Conservation (phyloP, 805 yeast genomes). For the Nakazawaea siamensis region DNA sequence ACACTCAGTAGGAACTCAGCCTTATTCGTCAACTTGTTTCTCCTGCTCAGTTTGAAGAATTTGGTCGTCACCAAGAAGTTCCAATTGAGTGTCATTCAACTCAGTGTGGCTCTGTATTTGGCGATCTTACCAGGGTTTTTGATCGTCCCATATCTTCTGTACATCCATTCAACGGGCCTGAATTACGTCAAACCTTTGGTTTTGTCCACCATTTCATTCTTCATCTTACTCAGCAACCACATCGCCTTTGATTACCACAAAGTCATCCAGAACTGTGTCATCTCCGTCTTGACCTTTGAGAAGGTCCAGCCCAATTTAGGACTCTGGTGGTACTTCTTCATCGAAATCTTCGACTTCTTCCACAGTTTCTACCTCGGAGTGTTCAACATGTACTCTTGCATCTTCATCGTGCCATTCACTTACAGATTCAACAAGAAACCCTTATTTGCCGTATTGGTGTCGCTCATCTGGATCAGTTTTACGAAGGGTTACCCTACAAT, state of each 20-base stretch:
- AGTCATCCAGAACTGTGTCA: slow-evolving; percentile 8
- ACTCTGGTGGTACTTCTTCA: slow-evolving; percentile 97
- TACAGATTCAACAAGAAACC: slow-evolving; percentile 56
- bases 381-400: slow-evolving; percentile 66
- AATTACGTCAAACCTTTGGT: slow-evolving; percentile 19
- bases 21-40: slow-evolving; percentile 48
- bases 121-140: slow-evolving; percentile 56
- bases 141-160: slow-evolving; percentile 44
- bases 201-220: slow-evolving; percentile 18
- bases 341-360: slow-evolving; percentile 90
- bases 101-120: slow-evolving; percentile 60
- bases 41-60: slow-evolving; percentile 38
- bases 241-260: slow-evolving; percentile 11
- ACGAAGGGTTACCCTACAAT: slow-evolving; percentile 83
- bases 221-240: slow-evolving; percentile 27
- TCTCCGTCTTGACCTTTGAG: slow-evolving; percentile 43
- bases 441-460: slow-evolving; percentile 38
- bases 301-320: slow-evolving; percentile 89
- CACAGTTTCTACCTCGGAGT: slow-evolving; percentile 74
- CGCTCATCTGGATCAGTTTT: slow-evolving; percentile 37
- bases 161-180: slow-evolving; percentile 11
- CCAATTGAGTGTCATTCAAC: slow-evolving; percentile 36
- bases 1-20: slow-evolving; percentile 63
- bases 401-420: slow-evolving; percentile 68
- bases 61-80: slow-evolving; percentile 32